phyloP scores from a whole-genome alignment of 805 yeast genomes.

The fission yeast (Schizosaccharomyces pombe) region DNA sequence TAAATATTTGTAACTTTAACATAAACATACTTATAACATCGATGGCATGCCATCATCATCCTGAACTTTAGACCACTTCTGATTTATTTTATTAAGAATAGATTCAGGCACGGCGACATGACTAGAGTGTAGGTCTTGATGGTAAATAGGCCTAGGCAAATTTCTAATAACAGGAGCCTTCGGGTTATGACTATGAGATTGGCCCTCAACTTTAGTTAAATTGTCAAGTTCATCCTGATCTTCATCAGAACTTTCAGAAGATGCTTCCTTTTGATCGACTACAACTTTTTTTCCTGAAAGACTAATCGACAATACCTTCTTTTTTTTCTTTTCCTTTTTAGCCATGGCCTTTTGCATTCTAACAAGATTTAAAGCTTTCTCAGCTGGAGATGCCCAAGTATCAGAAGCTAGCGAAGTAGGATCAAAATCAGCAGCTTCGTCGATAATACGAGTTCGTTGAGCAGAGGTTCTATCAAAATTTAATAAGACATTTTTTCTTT shows the following conservation, averaged over 20 bases:
- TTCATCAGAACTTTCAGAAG: neutral
- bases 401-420: slow-evolving; percentile 30
- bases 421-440: slow-evolving; percentile 75
- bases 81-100: neutral
- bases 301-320: neutral
- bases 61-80: neutral
- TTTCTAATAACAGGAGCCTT: neutral
- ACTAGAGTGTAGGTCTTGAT: neutral
- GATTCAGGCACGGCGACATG: neutral
- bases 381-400: slow-evolving; percentile 59
- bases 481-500: slow-evolving; percentile 45
- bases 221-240: neutral
- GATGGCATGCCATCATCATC: neutral
- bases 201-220: neutral
- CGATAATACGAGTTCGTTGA: slow-evolving; percentile 78
- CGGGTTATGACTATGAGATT: no score
- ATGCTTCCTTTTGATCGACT: neutral
- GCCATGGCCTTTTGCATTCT: slow-evolving; percentile 51
- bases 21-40: no score
- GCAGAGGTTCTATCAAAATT: slow-evolving; percentile 69
- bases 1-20: no score
- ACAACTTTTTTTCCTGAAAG: neutral
- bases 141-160: neutral
- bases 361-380: slow-evolving; percentile 67
- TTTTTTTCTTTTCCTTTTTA: neutral